A percentile compares a stretch with the other conserved stretches of the same genome.
Conservation (phyloP, 805 yeast genomes). For the Monosporozyma unispora region DNA sequence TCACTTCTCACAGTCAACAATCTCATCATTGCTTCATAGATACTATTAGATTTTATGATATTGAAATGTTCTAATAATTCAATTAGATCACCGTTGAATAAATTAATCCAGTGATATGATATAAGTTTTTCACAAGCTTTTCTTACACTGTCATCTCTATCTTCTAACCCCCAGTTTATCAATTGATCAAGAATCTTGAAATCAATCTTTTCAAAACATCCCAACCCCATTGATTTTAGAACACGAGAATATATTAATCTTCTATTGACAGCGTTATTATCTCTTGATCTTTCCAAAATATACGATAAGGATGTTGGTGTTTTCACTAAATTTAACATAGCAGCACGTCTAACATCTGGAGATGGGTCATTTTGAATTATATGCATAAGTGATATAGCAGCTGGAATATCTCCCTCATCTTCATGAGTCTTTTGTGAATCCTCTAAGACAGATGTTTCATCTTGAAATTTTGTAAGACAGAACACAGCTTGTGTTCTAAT, state of each 20-base stretch:
- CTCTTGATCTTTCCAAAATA: slow-evolving; percentile 76
- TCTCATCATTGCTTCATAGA: slow-evolving; percentile 55
- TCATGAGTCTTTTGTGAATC: slow-evolving; percentile 3
- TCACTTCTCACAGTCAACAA: slow-evolving; percentile 59
- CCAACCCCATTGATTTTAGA: slow-evolving; percentile 57
- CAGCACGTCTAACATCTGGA: slow-evolving; percentile 85
- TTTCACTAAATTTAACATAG: slow-evolving; percentile 59
- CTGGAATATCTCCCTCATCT: slow-evolving; percentile 28
- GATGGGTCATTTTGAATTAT: slow-evolving; percentile 69
- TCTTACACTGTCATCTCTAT: slow-evolving; percentile 68
- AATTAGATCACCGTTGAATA: slow-evolving; percentile 58
- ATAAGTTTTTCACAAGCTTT: slow-evolving; percentile 66
- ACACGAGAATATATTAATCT: slow-evolving; percentile 61
- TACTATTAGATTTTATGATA: slow-evolving; percentile 57
- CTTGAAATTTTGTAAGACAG: slow-evolving; percentile 72
- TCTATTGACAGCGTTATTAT: slow-evolving; percentile 62
- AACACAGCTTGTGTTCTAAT: slow-evolving; percentile 81
- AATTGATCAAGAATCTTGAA: slow-evolving; percentile 52
- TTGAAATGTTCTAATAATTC: slow-evolving; percentile 65
- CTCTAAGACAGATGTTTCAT: slow-evolving; percentile 32
- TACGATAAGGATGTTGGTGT: slow-evolving; percentile 43
- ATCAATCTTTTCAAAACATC: slow-evolving; percentile 32
- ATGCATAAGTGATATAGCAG: slow-evolving; percentile 38
- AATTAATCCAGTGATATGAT: slow-evolving; percentile 60
- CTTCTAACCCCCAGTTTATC: slow-evolving; percentile 78